Conservation (phyloP, 176 grass and related monocot species). For the Bolboschoenus planiculmis region DNA sequence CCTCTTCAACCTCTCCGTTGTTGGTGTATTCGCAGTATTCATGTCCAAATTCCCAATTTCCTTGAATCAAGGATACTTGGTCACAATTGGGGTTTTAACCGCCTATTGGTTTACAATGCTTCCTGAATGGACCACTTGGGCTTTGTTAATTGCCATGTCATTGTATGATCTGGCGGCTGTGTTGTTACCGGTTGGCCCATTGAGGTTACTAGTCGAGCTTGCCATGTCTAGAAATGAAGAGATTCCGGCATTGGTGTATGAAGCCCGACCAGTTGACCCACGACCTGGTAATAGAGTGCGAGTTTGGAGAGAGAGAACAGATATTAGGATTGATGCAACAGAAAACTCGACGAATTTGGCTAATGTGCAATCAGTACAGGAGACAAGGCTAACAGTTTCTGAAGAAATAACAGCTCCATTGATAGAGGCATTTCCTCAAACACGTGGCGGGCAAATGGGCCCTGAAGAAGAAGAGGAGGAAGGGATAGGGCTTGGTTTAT, state of each 20-base stretch:
- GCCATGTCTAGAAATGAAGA: constrained; percentile 87
- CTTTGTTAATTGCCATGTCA: constrained; percentile 70
- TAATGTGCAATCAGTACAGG: constrained; percentile 10
- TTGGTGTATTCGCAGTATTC: constrained; percentile 50
- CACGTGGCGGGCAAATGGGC: constrained; percentile 3
- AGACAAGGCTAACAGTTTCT: constrained; percentile 12
- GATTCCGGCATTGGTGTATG: constrained; percentile 81
- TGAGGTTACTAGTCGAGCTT: constrained; percentile 71
- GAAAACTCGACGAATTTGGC: constrained; percentile 25
- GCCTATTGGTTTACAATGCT: constrained; percentile 93
- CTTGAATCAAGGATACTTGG: constrained; percentile 69
- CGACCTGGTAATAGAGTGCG: constrained; percentile 41
- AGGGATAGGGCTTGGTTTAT: constrained; percentile 64
- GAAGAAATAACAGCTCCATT: constrained; percentile 16
- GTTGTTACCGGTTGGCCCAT: constrained; percentile 63
- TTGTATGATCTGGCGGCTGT: constrained; percentile 90
- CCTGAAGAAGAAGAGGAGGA: constrained; percentile 39
- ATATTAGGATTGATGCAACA: constrained; percentile 22
- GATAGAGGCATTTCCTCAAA: constrained; percentile 5
- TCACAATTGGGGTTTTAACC: constrained; percentile 66
- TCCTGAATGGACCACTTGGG: constrained; percentile 90
- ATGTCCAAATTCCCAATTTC: constrained; percentile 67
- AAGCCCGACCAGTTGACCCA: constrained; percentile 64
- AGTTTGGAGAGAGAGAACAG: constrained; percentile 49
- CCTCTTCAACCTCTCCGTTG: constrained; percentile 62